Evolutionary conservation across 2,329 filamentous ascomycete genomes (phyloP).

Genomic region (Fusarium dlaminii): DNA sequence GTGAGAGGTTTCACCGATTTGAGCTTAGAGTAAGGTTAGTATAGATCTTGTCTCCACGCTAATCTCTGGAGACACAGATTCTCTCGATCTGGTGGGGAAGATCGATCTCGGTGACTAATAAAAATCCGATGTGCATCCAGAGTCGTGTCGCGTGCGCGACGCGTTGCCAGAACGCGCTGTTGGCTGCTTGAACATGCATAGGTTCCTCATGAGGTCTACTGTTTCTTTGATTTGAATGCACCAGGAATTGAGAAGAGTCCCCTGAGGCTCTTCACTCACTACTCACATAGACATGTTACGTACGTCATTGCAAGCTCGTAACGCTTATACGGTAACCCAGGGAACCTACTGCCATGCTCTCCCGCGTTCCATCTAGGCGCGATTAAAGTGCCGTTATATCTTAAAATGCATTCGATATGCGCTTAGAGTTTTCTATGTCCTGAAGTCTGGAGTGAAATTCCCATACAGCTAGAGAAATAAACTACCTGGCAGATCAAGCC

Average conservation of each 20-base stretch:
- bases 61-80: background rate
- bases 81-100: background rate
- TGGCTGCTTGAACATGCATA: background rate
- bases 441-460: background rate
- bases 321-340: background rate
- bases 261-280: background rate
- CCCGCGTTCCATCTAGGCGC: background rate
- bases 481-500: accelerated
- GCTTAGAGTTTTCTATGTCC: accelerated
- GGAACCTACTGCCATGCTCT: background rate
- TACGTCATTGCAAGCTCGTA: too few species aligned
- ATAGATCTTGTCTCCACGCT: constrained; percentile 10
- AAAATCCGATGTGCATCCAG: background rate
- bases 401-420: accelerated
- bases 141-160: background rate
- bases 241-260: background rate
- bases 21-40: background rate
- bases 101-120: background rate
- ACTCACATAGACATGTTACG: background rate
- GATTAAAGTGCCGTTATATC: background rate
- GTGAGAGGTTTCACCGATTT: background rate
- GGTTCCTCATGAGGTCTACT: background rate
- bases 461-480: accelerated
- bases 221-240: background rate
- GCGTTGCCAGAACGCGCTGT: background rate